Evolutionary conservation across 768 basidiomycete genomes (phyloP).

Genomic region (Paxillus rubicundulus): DNA sequence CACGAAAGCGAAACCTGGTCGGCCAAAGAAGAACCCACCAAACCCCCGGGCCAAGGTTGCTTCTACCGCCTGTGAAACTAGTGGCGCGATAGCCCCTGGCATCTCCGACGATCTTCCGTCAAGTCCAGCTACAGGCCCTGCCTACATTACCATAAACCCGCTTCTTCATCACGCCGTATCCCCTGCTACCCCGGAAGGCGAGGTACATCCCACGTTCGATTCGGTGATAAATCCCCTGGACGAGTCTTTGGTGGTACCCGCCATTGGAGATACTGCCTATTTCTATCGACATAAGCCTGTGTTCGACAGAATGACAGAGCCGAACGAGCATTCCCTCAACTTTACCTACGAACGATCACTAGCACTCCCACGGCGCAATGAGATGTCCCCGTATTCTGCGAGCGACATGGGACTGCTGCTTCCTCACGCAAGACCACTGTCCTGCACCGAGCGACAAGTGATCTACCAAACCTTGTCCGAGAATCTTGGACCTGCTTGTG

Average conservation of each 20-base stretch:
- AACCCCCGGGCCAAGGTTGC: conserved; percentile 8
- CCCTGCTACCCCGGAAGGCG: conserved; percentile 2
- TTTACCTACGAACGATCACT: conserved; percentile 7
- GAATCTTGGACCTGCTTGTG: conserved; percentile 44
- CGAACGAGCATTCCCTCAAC: conserved; percentile 14
- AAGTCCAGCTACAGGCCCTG: background rate
- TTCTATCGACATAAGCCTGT: conserved; percentile 24
- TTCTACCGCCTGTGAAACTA: conserved; percentile 9
- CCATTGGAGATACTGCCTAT: conserved; percentile 30
- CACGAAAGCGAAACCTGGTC: conserved; percentile 31
- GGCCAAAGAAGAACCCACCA: conserved; percentile 23
- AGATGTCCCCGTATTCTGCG: conserved; percentile 19
- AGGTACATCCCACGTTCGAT: conserved; percentile 12
- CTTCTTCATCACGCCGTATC: conserved; percentile 13
- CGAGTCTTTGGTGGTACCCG: conserved; percentile 22
- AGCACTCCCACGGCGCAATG: conserved; percentile 11
- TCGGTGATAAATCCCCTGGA: conserved; percentile 21
- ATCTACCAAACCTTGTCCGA: conserved; percentile 52
- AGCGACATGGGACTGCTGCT: conserved; percentile 16
- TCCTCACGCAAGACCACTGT: conserved; percentile 32
- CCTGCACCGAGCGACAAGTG: conserved; percentile 44
- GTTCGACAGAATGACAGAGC: conserved; percentile 29
- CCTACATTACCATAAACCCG: conserved; percentile 28
- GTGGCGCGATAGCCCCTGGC: background rate
- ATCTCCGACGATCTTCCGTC: conserved; percentile 10